Base-by-base conservation (phyloP, 768 basidiomycete genomes). In the Brasilioporus rufonigricans region DNA sequence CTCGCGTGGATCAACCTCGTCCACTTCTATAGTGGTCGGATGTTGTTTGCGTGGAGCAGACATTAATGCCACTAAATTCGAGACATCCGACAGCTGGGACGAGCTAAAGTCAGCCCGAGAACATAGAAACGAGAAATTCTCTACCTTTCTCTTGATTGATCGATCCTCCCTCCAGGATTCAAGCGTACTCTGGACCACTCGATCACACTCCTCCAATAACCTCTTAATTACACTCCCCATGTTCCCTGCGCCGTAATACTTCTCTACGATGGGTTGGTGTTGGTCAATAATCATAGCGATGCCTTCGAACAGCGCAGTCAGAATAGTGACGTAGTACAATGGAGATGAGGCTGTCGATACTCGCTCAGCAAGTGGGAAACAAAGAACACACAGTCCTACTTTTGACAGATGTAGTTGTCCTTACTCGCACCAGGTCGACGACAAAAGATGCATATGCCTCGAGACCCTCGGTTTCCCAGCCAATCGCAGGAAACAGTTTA, bases 281-380 rank as follows among this genome's bases (percentile, higher is more conserved):
- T 99, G 97, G 63, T 96, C 93, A 21, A 99, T 87, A 59, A 99
- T 93, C 77, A 92, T 84, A 0, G 95, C 97, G 48, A 99, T 88
- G 52, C 87, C 89, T 73, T 99, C 97, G 61, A 98, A 94, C 1
- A 99, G 80, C 7, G 91, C 86, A 2, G 96, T 98, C 51, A 99
- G 74, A 12, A 87, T 82, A 3, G 92, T 86, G 59, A 97, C 85
- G 67, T 93, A 98, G 73, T 97, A 96, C 26, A 93, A 72, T 0
- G 96, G 89, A 0, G 94, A 96, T 10, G 93, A 93, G 1, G 91
- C 96, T 97, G 68, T 40, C 23, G 11, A 31, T 27, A 33, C 14
- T 18, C 21, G 29, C n/a, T 61, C 39, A 68, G 57, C 29, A 53
- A 41, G 32, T 24, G 31, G 55, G 45, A 62, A 48, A 35, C 16